A percentile compares a stretch with the other conserved stretches of the same genome.
Evolutionary conservation across 768 basidiomycete genomes (phyloP).

Genomic region (Atractiella rhizophila): DNA sequence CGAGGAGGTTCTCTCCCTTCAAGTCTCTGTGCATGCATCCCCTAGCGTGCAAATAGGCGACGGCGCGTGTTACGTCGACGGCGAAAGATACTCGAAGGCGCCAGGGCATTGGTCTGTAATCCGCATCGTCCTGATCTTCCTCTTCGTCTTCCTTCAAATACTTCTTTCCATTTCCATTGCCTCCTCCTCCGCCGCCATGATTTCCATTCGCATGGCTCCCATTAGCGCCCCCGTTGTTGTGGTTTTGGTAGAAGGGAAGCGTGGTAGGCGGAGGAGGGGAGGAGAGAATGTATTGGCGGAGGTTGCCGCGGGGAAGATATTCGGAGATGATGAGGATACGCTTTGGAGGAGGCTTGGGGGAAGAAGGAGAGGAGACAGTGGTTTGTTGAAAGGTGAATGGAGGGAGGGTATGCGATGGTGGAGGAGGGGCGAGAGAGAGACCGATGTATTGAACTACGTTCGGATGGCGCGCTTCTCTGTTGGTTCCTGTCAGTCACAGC

Average conservation of each 20-base stretch:
- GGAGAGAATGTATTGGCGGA: slow-evolving; percentile 72
- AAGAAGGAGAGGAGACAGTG: neutral
- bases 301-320: slow-evolving; percentile 48
- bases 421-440: slow-evolving; percentile 48
- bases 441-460: slow-evolving; percentile 87
- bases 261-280: no score
- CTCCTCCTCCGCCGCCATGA: no score
- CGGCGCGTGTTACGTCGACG: slow-evolving; percentile 71
- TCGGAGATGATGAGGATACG: slow-evolving; percentile 90
- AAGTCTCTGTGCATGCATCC: slow-evolving; percentile 47
- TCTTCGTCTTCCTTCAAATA: no score
- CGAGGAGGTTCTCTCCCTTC: slow-evolving; percentile 91
- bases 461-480: slow-evolving; percentile 61
- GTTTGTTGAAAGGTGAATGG: neutral
- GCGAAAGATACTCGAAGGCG: slow-evolving; percentile 79
- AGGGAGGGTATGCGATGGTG: slow-evolving; percentile 15
- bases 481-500: neutral
- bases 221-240: no score
- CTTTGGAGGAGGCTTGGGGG: neutral
- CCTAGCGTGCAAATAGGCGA: slow-evolving; percentile 78
- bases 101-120: no score
- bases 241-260: slow-evolving; percentile 14
- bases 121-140: no score
- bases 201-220: no score
- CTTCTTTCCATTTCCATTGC: no score